Base-by-base conservation (phyloP, 495 filamentous ascomycete genomes). In the Bathelium albidoporum region DNA sequence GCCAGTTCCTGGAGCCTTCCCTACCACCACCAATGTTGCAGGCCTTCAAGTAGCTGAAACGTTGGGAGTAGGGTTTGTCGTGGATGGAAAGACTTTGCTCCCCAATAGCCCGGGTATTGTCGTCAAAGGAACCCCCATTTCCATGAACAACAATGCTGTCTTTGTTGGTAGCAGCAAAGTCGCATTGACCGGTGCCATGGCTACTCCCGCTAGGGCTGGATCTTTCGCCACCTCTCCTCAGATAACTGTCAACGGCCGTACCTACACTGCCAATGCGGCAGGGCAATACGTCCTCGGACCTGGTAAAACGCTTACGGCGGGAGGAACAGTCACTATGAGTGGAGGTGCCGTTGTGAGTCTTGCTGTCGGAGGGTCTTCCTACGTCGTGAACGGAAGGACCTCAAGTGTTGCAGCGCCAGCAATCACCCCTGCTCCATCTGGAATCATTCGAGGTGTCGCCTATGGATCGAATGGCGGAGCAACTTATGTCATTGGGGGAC, bases 331-430 rank as follows among this genome's bases (percentile, higher is more conserved):
- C 28, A 67, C 64, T 4, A 59, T 74, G 14, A 61, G 60, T 62
- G 49, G 4, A 29, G 72, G 72, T 2, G 72, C 62, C 12, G 66
- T 66, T 1, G 62, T 69, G 26, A 67, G 65, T 36, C 34, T 69
- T 16, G 65, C 41, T 11, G 58, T 62, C n/a, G 70, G 63, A 16
- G 69, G 63, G 1, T 65, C 64, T 16, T 68, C 53, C 34, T 59
- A 73, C n/a, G 69, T 75, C 1, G 60, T 75, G 5, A 66, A 72
- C n/a, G 71, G 71, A 41, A 34, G 59, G 12, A 75, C 70, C n/a
- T 62, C 61, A 36, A 32, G 36, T 4, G 31, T 74, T 7, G 62
- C 43, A 0, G 26, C 61, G 12, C 64, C 70, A 28, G 45, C 44
- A 16, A 39, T 63, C 44, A 70, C 72, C 12, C 60, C 66, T 4